phyloP scores from a whole-genome alignment of 257 asterid species.

The Plectranthus barbatus region DNA sequence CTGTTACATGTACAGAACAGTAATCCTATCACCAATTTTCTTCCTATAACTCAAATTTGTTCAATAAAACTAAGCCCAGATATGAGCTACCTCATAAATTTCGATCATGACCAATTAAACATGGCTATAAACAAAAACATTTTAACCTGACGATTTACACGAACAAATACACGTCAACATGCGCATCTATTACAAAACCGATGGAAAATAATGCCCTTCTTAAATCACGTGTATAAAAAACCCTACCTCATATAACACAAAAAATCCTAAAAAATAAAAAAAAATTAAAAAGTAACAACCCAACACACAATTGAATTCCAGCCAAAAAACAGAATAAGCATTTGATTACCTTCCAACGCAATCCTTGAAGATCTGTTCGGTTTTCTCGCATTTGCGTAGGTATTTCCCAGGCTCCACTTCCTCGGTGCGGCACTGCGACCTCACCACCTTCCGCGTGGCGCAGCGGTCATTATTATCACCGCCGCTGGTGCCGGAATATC shows the following conservation, averaged over 20 bases:
- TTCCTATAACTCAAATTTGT: not conserved
- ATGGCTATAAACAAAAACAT: not conserved
- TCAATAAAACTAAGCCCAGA: not conserved
- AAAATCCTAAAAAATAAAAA: not conserved
- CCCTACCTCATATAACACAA: not conserved
- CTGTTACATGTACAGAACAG: not conserved
- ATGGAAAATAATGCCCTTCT: not conserved
- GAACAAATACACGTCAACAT: not conserved
- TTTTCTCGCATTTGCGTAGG: slow-evolving; percentile 75
- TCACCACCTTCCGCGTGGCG: slow-evolving; percentile 61
- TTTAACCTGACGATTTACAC: not conserved
- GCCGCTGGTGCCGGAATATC: not conserved
- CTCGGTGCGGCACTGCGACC: slow-evolving; percentile 65
- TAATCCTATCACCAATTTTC: not conserved
- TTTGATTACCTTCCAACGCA: slow-evolving; percentile 62
- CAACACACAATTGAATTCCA: not conserved
- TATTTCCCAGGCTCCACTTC: slow-evolving; percentile 80
- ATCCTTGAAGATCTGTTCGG: slow-evolving; percentile 59
- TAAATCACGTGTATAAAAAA: not conserved
- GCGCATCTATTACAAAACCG: no score
- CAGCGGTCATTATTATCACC: slow-evolving; percentile 18
- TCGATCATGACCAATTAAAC: not conserved
- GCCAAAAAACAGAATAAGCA: not conserved
- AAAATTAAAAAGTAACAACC: not conserved
- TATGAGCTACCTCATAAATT: not conserved